A percentile compares a stretch with the other conserved stretches of the same genome.
Conservation (phyloP, 1,139 yeast genomes). For the Sugiyamaella sp. region DNA sequence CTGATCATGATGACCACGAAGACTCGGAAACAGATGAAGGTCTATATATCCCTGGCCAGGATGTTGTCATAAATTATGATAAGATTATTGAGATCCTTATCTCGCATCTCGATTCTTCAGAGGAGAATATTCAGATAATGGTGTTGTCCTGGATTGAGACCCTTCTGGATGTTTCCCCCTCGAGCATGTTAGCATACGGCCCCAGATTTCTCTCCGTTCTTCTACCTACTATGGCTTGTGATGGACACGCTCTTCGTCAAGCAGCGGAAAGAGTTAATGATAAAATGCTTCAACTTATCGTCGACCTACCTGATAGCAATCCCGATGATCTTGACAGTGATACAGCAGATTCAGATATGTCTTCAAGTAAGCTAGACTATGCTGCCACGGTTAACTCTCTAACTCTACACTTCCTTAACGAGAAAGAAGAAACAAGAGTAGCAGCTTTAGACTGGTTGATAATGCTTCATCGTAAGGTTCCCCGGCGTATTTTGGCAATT, state of each 20-base stretch:
- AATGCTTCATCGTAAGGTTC: slow-evolving; percentile 75
- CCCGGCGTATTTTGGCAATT: slow-evolving; percentile 58
- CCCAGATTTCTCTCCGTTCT: slow-evolving; percentile 61
- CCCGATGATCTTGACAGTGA: slow-evolving; percentile 33
- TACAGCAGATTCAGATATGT: slow-evolving; percentile 32
- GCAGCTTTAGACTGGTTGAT: slow-evolving; percentile 92
- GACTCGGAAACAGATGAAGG: slow-evolving; percentile 51
- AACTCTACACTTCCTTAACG: slow-evolving; percentile 62
- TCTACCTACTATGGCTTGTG: slow-evolving; percentile 58
- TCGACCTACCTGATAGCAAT: slow-evolving; percentile 38
- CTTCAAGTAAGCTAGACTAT: slow-evolving; percentile 49
- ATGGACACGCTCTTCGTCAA: slow-evolving; percentile 54
- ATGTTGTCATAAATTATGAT: slow-evolving; percentile 77
- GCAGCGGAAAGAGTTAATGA: slow-evolving; percentile 59
- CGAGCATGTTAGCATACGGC: slow-evolving; percentile 67
- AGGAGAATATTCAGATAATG: slow-evolving; percentile 76
- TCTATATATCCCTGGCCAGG: slow-evolving; percentile 80
- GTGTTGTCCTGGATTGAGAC: slow-evolving; percentile 84
- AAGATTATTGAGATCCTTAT: slow-evolving; percentile 79
- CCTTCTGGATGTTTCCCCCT: slow-evolving; percentile 73
- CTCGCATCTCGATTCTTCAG: slow-evolving; percentile 72
- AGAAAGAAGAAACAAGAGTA: slow-evolving; percentile 78
- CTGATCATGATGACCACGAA: slow-evolving; percentile 30
- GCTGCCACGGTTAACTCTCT: slow-evolving; percentile 62
- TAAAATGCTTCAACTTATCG: slow-evolving; percentile 52